A percentile compares a stretch with the other conserved stretches of the same genome.
Evolutionary conservation across 192 early-diverging fungal species (phyloP).

Genomic region (Haplosporangium gracile): DNA sequence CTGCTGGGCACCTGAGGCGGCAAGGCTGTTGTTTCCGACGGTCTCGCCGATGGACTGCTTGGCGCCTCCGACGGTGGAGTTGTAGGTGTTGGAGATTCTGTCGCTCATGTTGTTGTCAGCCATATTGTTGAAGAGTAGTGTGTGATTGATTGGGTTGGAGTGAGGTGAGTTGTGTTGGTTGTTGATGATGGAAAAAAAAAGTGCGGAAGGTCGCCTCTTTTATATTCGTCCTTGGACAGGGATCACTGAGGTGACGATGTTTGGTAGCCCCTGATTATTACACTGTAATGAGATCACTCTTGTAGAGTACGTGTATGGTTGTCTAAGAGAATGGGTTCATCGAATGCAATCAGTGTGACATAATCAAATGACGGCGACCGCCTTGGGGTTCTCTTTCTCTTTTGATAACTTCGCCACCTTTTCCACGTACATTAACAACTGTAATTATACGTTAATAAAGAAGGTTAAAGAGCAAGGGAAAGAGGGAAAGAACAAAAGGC

Average conservation of each 20-base stretch:
- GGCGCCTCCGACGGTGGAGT: conserved; percentile 11
- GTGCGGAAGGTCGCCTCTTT: not conserved
- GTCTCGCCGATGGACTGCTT: conserved; percentile 27
- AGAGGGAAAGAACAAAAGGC: too few species aligned
- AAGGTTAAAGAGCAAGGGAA: too few species aligned
- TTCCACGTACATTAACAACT: too few species aligned
- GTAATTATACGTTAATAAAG: too few species aligned
- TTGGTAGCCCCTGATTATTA: not conserved
- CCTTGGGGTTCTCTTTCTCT: not conserved
- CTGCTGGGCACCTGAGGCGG: too few species aligned
- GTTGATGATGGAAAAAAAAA: not conserved
- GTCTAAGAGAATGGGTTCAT: too few species aligned
- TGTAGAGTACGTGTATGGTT: not conserved
- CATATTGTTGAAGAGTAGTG: not conserved
- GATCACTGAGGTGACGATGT: not conserved
- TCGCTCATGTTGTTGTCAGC: conserved; percentile 11
- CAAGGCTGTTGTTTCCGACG: not conserved
- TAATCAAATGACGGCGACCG: not conserved
- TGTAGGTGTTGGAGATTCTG: conserved; percentile 14
- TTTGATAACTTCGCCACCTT: too few species aligned
- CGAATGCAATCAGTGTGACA: not conserved
- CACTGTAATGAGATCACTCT: not conserved
- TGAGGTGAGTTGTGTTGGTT: not conserved
- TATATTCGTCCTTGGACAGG: not conserved
- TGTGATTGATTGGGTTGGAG: not conserved